These are phyloP conservation scores for Ampelocalamus luodianensis DNA, from an alignment of 176 grass and related monocot genomes.

Conservation along the genomic window DNA sequence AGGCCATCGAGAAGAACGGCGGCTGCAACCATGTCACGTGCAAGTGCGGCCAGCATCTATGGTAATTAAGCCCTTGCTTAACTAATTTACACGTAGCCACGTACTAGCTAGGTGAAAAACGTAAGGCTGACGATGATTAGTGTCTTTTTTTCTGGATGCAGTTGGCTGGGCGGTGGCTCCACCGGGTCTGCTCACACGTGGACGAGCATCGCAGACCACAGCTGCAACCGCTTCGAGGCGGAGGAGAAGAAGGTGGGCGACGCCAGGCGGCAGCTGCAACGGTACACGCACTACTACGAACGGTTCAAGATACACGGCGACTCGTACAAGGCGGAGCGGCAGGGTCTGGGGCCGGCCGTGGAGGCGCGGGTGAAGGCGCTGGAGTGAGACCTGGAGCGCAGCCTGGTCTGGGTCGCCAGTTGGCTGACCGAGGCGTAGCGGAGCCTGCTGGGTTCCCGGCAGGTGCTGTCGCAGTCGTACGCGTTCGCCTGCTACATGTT, in stretches of 20 bases:
- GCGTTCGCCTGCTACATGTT: constrained; percentile 70
- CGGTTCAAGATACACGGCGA: constrained; percentile 37
- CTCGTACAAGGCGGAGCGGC: constrained; percentile 39
- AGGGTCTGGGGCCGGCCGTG: constrained; percentile 13
- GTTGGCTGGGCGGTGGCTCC: constrained; percentile 60
- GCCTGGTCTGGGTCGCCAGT: neutral
- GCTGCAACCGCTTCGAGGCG: constrained; percentile 50
- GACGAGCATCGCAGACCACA: constrained; percentile 5
- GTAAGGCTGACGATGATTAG: too few species aligned
- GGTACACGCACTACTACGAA: constrained; percentile 54
- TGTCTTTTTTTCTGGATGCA: neutral
- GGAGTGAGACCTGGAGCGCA: neutral
- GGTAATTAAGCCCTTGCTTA: too few species aligned
- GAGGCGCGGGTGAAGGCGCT: neutral
- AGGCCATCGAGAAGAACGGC: constrained; percentile 50
- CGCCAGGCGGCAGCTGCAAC: constrained; percentile 6
- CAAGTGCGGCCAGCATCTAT: constrained; percentile 44
- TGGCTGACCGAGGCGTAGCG: constrained; percentile 36
- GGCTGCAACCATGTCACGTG: constrained; percentile 57
- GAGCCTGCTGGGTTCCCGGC: constrained; percentile 39
- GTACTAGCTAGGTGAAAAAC: too few species aligned
- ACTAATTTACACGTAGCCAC: too few species aligned
- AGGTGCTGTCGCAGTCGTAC: constrained; percentile 49
- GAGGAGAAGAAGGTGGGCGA: constrained; percentile 45
- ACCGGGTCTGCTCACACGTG: neutral